Percentiles rank a stretch among this genome's conserved stretches.
phyloP scores from a whole-genome alignment of 2,329 filamentous ascomycete species.

The Exophiala spinifera region DNA sequence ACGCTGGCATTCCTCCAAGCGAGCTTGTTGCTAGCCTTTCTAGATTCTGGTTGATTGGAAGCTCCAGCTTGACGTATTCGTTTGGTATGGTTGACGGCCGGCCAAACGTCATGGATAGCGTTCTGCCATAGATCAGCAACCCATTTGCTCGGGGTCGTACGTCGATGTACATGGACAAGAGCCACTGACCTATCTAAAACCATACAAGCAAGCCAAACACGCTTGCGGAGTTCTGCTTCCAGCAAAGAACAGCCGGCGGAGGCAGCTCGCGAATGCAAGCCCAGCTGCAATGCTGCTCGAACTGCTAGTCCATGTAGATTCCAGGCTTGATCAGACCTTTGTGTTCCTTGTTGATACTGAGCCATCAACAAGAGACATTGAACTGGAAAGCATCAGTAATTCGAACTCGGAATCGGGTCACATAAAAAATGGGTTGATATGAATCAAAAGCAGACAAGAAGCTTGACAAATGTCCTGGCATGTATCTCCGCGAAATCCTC shows the following conservation, averaged over 20 bases:
- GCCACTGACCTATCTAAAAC: slow-evolving; percentile 18
- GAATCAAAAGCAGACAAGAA: no score
- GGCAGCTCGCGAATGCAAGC: slow-evolving; percentile 16
- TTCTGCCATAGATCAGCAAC: slow-evolving; percentile 7
- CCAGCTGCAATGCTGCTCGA: slow-evolving; percentile 21
- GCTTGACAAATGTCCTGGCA: no score
- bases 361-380: slow-evolving; percentile 24
- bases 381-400: slow-evolving; percentile 6
- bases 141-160: no score
- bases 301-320: slow-evolving; percentile 22
- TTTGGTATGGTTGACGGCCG: slow-evolving; percentile 21
- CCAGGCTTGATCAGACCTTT: slow-evolving; percentile 23
- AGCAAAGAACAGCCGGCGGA: slow-evolving; percentile 9
- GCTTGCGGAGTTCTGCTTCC: slow-evolving; percentile 20
- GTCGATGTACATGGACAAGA: background rate
- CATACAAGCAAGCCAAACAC: slow-evolving; percentile 24
- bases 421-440: no score
- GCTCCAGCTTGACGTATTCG: slow-evolving; percentile 17
- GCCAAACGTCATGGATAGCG: slow-evolving; percentile 23
- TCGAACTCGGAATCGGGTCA: background rate
- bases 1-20: slow-evolving; percentile 5
- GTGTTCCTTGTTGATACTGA: slow-evolving; percentile 23
- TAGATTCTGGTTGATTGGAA: slow-evolving; percentile 21
- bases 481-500: no score
- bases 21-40: slow-evolving; percentile 12